These are phyloP conservation scores for Neoboletus brunneissimus DNA, from an alignment of 768 basidiomycete species.

Conservation along the genomic window DNA sequence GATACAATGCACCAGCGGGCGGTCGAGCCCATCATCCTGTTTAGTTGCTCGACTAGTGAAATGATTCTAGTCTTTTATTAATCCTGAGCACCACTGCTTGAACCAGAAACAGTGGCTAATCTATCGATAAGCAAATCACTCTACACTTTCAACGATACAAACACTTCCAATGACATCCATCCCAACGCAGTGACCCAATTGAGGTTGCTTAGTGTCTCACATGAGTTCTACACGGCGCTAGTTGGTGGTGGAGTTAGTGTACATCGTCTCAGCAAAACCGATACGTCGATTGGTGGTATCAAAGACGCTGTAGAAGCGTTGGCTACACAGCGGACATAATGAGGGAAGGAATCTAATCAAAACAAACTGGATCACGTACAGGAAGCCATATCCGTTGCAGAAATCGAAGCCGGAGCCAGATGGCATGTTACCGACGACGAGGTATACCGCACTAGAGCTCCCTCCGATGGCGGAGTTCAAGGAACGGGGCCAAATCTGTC, in stretches of 20 bases:
- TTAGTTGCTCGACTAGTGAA: no score
- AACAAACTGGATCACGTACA: slow-evolving; percentile 1
- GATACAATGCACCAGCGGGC: no score
- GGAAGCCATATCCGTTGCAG: slow-evolving; percentile 14
- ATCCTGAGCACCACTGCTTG: no score
- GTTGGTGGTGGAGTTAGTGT: slow-evolving; percentile 6
- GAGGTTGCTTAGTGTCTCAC: neutral
- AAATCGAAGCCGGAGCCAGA: slow-evolving; percentile 19
- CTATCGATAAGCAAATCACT: no score
- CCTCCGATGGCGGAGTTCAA: slow-evolving; percentile 30
- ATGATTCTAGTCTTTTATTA: no score
- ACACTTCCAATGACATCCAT: no score
- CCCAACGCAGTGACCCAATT: neutral
- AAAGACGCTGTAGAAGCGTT: slow-evolving; percentile 44
- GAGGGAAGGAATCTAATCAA: neutral
- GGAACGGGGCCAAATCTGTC: slow-evolving; percentile 34
- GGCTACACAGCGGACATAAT: slow-evolving; percentile 8
- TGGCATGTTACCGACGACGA: slow-evolving; percentile 20
- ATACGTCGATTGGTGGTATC: slow-evolving; percentile 38
- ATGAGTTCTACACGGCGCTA: neutral
- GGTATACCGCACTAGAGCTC: slow-evolving; percentile 21
- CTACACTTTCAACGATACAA: neutral
- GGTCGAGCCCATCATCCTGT: no score
- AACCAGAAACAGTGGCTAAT: no score
- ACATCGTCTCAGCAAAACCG: slow-evolving; percentile 40